Evolutionary conservation across 768 basidiomycete genomes (phyloP), one percentile per base, ranked within the genome.

Genomic region (Sistotremastrum niveocremeum): DNA sequence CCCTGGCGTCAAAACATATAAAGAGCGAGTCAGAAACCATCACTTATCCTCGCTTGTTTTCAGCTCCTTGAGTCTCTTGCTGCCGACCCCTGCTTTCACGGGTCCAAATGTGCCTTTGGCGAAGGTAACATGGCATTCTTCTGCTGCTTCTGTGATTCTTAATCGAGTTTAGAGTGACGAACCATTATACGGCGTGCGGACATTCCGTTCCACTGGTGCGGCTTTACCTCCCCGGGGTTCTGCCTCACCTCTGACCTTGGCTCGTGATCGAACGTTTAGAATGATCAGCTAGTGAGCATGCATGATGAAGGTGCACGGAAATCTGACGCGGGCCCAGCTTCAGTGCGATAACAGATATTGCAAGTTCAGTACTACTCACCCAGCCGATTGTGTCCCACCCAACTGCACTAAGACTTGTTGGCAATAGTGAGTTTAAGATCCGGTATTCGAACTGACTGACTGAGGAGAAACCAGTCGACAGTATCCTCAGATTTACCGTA

Each of bases 361-460:
- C 73, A 83, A 71, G 60, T 85, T 85, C 66, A 84, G 83, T 53
- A 63, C 71, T 7, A 60, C 61, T 11, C 83, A 85, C 61, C 78
- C 78, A 32, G 52, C 44, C 30, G 64, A 75, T 48, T 85, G 83
- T 55, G 69, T 71, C 41, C 68, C 72, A 4, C 72, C 77, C 29
- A 61, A 67, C 31, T 85, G 83, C 62, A 65, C 57, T 32, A 65
- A 57, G 29, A 77, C 76, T 29, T 84, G 83, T 57, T 84, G 83
- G 83, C 81, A 83, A 62, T 81, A 81, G 83, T 85, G 60, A 65
- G 81, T 61, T 10, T 53, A 55, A 20, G 45, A 47, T 33, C 28
- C 34, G 29, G n/a, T 34, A 36, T 28, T 20, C 30, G 29, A 49
- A 30, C 38, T 20, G 6, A 1, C 30, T 12, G 40, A 41, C 37